These are phyloP conservation scores for Chrysanthemum makinoi DNA, from an alignment of 129 eudicot species.

Conservation along the genomic window DNA sequence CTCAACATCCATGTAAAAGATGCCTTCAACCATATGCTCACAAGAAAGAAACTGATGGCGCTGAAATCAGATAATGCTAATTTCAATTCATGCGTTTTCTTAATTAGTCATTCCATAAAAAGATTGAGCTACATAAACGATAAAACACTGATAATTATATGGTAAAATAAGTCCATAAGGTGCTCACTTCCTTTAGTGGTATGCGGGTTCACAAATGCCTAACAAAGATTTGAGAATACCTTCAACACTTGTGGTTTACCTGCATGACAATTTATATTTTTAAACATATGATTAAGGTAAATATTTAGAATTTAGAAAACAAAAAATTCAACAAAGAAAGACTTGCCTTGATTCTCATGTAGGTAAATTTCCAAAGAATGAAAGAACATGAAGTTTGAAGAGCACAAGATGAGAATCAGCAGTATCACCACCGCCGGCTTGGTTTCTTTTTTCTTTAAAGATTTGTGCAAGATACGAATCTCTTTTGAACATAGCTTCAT, in stretches of 20 bases:
- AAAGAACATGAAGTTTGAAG: slow-evolving; percentile 91
- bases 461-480: slow-evolving; percentile 79
- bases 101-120: no score
- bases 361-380: slow-evolving; percentile 87
- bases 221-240: slow-evolving; percentile 68
- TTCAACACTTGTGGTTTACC: slow-evolving; percentile 72
- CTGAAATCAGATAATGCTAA: no score
- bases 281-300: neutral
- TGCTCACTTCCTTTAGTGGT: no score
- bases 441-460: slow-evolving; percentile 71
- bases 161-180: no score
- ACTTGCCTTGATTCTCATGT: slow-evolving; percentile 82
- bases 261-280: slow-evolving; percentile 29
- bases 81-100: no score
- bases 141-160: no score
- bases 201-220: slow-evolving; percentile 35
- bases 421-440: slow-evolving; percentile 76
- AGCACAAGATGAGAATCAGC: slow-evolving; percentile 96
- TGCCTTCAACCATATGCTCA: no score
- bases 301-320: neutral
- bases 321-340: neutral
- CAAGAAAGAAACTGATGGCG: no score
- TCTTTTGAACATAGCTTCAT: slow-evolving; percentile 93
- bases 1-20: no score
- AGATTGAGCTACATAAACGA: no score